Evolutionary conservation across 148 eudicot species (phyloP).

Genomic region (Beta vulgaris): DNA sequence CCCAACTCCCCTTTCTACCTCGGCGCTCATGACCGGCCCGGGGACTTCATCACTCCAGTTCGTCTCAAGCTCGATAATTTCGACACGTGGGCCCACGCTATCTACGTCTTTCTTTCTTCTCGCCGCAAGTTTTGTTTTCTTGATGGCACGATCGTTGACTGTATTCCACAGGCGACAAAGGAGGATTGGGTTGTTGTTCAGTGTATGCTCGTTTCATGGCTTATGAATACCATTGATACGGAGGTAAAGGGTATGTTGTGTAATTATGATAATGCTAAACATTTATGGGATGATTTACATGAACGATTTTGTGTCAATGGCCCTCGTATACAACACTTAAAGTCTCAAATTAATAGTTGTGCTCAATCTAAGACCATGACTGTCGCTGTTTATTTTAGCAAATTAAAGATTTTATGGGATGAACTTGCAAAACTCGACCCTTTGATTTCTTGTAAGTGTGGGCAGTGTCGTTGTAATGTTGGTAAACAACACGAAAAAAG

Average conservation of each 20-base stretch:
- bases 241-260: not conserved
- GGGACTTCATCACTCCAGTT: not conserved
- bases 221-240: conserved; percentile 2
- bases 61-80: not conserved
- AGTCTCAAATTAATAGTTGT: not conserved
- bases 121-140: not conserved
- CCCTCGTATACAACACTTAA: not conserved
- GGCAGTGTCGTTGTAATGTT: not conserved
- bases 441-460: not conserved
- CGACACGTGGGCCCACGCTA: not conserved
- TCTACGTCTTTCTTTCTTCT: not conserved
- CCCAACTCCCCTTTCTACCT: not conserved
- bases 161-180: not conserved
- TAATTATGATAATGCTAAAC: not conserved
- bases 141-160: not conserved
- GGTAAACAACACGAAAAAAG: not conserved
- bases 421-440: not conserved
- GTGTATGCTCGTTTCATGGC: conserved; percentile 2
- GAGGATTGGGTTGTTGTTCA: not conserved
- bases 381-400: not conserved
- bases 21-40: not conserved
- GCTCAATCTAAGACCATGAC: not conserved
- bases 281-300: not conserved
- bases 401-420: not conserved
- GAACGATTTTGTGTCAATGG: not conserved